Base-by-base conservation (phyloP, 1,284 basidiomycete genomes). In the Xanthoconium separans region DNA sequence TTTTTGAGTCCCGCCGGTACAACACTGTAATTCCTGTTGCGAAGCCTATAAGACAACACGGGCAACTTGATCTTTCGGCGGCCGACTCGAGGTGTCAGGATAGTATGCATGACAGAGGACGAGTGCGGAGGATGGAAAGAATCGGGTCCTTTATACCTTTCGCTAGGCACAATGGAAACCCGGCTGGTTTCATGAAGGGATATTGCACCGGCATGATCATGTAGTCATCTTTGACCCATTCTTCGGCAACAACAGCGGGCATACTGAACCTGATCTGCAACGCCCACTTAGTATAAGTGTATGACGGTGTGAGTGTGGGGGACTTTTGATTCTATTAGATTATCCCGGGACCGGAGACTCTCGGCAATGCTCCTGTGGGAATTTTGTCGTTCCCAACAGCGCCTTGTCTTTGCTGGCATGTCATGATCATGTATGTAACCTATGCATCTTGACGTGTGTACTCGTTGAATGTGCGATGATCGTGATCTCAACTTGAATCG, bases 1-100 rank as follows among this genome's bases (percentile, higher is more conserved):
- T 77, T 80, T 52, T 69, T 74, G n/a, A 15, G 37, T 15, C 41
- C 46, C 39, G 61, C 12, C 18, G 55, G 24, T 1, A 34, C 29
- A 10, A 51, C 39, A 11, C 51, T 55, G 44, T 64, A 52, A 15
- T 18, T 29, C 27, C 36, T 61, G 36, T 5, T 16, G 43, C 29
- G 46, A 44, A 50, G 37, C 30, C 34, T 46, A 41, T 39, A 54
- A 12, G 59, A 34, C 31, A 53, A 46, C 30, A 50, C 29, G 6
- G 50, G 52, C 40, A 51, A 24, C 24, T 60, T 44, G 42, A 48
- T 44, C n/a, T 20, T 51, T 22, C n/a, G n/a, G n/a, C 49, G 18
- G 29, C 54, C 27, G 37, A 44, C n/a, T 47, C 51, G 53, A 47
- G 46, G 61, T 4, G 55, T 40, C 7, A 53, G 29, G 33, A 52